These are phyloP conservation scores for Russula compacta DNA, from an alignment of 768 basidiomycete genomes.

Conservation along the genomic window DNA sequence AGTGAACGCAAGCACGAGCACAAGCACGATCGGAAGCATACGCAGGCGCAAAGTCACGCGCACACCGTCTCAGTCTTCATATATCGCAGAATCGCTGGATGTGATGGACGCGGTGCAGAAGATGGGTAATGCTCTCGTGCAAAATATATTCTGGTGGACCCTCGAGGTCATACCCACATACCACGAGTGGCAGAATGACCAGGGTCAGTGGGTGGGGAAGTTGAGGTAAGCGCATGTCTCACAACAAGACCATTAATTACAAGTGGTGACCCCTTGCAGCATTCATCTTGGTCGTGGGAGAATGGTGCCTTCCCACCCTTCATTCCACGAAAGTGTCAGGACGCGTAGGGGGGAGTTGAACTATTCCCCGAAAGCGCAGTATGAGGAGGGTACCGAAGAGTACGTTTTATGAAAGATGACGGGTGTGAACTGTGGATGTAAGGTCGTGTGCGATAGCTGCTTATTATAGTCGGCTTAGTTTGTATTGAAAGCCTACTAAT, in stretches of 20 bases:
- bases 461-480: neutral
- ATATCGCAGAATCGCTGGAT: neutral
- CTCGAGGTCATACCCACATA: slow-evolving; percentile 54
- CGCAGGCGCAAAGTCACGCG: neutral
- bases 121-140: slow-evolving; percentile 43
- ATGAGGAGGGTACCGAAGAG: slow-evolving; percentile 36
- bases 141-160: slow-evolving; percentile 50
- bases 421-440: neutral
- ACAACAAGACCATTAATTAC: neutral
- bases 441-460: too few relatives aligned
- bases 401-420: slow-evolving; percentile 33
- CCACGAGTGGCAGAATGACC: slow-evolving; percentile 46
- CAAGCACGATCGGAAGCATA: neutral
- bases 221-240: slow-evolving; percentile 39
- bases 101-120: slow-evolving; percentile 35
- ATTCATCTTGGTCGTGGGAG: slow-evolving; percentile 52
- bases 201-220: slow-evolving; percentile 45
- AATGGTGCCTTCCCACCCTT: slow-evolving; percentile 39
- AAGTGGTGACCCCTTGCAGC: slow-evolving; percentile 24
- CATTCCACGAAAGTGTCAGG: slow-evolving; percentile 58
- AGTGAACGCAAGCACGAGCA: neutral
- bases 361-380: slow-evolving; percentile 52
- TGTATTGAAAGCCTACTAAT: neutral
- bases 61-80: neutral
- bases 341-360: slow-evolving; percentile 43